These are phyloP conservation scores for Cokeromyces recurvatus DNA, from an alignment of 371 early-diverging fungal species.

Conservation along the genomic window DNA sequence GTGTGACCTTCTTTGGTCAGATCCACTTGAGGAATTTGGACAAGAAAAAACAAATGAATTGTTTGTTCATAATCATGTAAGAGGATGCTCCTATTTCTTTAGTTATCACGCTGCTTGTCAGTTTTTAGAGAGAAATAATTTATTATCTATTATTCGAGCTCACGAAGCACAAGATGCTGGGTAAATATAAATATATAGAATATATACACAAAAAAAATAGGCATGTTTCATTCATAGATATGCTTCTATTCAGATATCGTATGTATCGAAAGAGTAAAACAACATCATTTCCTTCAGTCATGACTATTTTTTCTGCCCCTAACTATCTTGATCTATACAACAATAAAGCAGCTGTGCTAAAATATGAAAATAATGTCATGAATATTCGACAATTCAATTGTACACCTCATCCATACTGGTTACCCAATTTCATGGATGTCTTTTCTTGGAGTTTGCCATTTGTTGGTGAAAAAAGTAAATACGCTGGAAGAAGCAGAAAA, in stretches of 20 bases:
- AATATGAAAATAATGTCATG: slow-evolving; percentile 96
- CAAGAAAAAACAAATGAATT: slow-evolving; percentile 78
- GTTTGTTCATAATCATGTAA: slow-evolving; percentile 87
- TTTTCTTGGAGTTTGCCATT: slow-evolving; percentile 98
- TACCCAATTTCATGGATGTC: slow-evolving; percentile 97
- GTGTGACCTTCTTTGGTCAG: slow-evolving; percentile 98
- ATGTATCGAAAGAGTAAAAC: slow-evolving; percentile 94
- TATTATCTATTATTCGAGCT: slow-evolving; percentile 93
- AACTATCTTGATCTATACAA: slow-evolving; percentile 97
- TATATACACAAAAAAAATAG: not conserved
- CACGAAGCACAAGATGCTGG: slow-evolving; percentile 99
- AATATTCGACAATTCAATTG: slow-evolving; percentile 90
- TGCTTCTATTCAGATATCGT: slow-evolving; percentile 68
- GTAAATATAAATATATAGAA: not conserved
- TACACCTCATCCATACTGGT: slow-evolving; percentile 94
- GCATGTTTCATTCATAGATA: too few relatives aligned
- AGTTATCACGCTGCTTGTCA: slow-evolving; percentile 88
- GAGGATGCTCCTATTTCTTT: slow-evolving; percentile 92
- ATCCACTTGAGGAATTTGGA: slow-evolving; percentile 95
- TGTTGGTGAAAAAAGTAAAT: slow-evolving; percentile 94
- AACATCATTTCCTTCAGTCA: slow-evolving; percentile 94
- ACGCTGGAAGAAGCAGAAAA: too few relatives aligned
- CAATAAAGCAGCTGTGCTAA: slow-evolving; percentile 97
- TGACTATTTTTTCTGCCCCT: slow-evolving; percentile 97
- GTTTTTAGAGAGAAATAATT: slow-evolving; percentile 91